Percentiles rank a stretch among this genome's conserved stretches.
phyloP scores from a whole-genome alignment of 305 asterid species.

The Fraxinus velutina region DNA sequence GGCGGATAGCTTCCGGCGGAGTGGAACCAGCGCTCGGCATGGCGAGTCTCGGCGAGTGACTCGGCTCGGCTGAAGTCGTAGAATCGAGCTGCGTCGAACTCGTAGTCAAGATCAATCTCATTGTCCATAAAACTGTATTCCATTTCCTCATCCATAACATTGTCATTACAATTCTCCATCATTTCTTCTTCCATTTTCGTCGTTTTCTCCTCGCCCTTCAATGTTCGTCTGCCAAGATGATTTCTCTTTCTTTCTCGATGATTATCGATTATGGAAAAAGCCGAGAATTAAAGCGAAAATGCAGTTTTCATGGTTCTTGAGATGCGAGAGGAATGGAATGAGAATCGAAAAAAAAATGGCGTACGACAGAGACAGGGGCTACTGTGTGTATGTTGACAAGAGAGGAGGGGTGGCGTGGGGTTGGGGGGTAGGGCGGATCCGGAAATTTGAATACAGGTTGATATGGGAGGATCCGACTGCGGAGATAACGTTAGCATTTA shows the following conservation, averaged over 20 bases:
- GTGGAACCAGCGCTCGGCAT: constrained; percentile 76
- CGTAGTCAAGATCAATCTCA: constrained; percentile 87
- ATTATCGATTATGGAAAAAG: constrained; percentile 19
- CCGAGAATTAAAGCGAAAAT: constrained; percentile 8
- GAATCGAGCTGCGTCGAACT: constrained; percentile 79
- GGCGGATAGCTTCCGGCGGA: constrained; percentile 82
- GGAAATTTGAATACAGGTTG: constrained; percentile 33
- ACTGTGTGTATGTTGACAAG: background rate
- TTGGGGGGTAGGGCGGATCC: constrained; percentile 21
- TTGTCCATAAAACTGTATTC: constrained; percentile 57
- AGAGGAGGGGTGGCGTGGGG: background rate
- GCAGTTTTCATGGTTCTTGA: constrained; percentile 18
- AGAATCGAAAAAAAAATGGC: constrained; percentile 30
- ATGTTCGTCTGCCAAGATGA: background rate
- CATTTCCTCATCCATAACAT: constrained; percentile 26
- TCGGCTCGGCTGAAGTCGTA: constrained; percentile 68
- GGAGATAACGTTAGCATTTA: constrained; percentile 29
- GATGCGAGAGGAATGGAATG: constrained; percentile 34
- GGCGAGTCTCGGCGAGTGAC: constrained; percentile 51
- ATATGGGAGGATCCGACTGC: constrained; percentile 21
- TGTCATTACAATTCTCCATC: constrained; percentile 30
- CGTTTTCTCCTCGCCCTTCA: background rate
- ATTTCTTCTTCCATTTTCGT: constrained; percentile 60
- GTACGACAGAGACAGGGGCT: constrained; percentile 8
- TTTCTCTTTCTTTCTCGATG: background rate